Percentiles rank a stretch among this genome's conserved stretches.
Conservation (phyloP, 768 basidiomycete species). For the Agaricus sinodeliciosus region DNA sequence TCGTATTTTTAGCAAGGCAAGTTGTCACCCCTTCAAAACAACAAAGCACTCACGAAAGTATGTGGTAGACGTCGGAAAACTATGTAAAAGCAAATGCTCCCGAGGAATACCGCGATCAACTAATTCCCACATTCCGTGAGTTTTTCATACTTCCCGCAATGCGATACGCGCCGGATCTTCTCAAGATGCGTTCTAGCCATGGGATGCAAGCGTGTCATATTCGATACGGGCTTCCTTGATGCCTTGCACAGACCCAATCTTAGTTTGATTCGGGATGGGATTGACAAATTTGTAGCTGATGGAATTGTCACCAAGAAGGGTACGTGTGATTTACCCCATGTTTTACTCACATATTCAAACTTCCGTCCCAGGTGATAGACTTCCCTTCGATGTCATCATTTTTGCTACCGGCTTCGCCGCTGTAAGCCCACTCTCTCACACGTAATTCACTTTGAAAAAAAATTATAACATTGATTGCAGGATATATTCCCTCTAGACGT, state of each 20-base stretch:
- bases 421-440: constrained; percentile 12
- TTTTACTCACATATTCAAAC: not conserved
- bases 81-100: constrained; percentile 39
- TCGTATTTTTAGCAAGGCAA: not conserved
- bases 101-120: constrained; percentile 31
- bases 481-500: constrained; percentile 28
- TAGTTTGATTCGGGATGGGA: constrained; percentile 32
- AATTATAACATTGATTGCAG: constrained; percentile 9
- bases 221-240: constrained; percentile 40
- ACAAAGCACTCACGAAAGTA: not conserved
- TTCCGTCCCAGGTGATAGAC: constrained; percentile 20
- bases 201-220: constrained; percentile 50
- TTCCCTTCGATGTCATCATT: constrained; percentile 32
- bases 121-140: constrained; percentile 47
- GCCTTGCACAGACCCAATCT: constrained; percentile 41
- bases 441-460: not conserved
- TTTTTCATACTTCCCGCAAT: not conserved
- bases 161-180: not conserved
- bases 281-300: constrained; percentile 30
- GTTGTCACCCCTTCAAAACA: not conserved
- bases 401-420: constrained; percentile 30
- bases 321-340: constrained; percentile 3
- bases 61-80: constrained; percentile 13
- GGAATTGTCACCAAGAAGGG: constrained; percentile 38
- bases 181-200: constrained; percentile 22